Evolutionary conservation across 441 rosid species (phyloP).

Genomic region (Pelargonium citronellum): DNA sequence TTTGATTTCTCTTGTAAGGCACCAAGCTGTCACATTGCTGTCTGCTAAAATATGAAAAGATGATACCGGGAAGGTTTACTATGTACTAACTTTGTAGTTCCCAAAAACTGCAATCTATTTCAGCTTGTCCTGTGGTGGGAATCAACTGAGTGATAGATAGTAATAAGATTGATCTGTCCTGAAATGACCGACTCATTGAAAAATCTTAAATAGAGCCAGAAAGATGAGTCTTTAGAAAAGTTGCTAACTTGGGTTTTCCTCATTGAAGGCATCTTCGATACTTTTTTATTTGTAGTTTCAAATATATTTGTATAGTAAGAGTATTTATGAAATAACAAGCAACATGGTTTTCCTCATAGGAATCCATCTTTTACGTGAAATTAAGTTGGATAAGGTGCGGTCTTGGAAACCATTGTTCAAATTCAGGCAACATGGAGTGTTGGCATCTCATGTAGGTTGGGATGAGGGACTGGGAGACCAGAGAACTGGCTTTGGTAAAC

Average conservation of each 20-base stretch:
- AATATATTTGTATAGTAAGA: background rate
- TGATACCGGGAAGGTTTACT: background rate
- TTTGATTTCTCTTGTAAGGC: background rate
- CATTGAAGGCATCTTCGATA: background rate
- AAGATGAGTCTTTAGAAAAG: too few species aligned
- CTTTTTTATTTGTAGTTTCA: background rate
- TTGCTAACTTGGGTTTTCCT: background rate
- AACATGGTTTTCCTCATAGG: conserved; percentile 43
- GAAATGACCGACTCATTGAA: background rate
- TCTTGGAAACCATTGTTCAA: conserved; percentile 86
- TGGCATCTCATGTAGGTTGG: conserved; percentile 47
- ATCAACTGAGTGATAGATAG: background rate
- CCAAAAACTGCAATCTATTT: background rate
- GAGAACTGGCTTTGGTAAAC: conserved; percentile 36
- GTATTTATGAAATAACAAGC: conserved; percentile 13
- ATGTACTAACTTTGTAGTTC: background rate
- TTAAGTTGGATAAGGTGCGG: conserved; percentile 89
- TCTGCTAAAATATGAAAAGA: conserved; percentile 4
- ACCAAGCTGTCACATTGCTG: background rate
- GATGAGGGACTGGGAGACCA: conserved; percentile 38
- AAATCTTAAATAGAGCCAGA: background rate
- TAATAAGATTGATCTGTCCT: background rate
- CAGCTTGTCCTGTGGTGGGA: background rate
- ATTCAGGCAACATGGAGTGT: conserved; percentile 44
- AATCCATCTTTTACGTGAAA: conserved; percentile 62